Percentiles rank a stretch among this genome's conserved stretches.
Conservation (phyloP, 495 filamentous ascomycete genomes). For the Neurospora africana region DNA sequence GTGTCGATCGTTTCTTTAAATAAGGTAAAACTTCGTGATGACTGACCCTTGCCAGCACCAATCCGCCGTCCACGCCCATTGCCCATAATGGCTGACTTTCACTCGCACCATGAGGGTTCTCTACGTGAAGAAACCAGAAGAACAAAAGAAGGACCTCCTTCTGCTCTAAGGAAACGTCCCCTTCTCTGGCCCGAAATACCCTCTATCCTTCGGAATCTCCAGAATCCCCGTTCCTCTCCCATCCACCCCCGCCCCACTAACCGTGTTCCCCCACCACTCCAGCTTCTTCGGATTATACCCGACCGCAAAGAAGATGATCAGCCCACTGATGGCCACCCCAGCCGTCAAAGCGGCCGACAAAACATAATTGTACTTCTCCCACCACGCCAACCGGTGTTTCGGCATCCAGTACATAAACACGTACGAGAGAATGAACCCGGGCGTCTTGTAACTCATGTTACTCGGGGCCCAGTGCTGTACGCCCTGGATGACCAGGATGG, state of each 20-base stretch:
- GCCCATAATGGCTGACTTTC: neutral
- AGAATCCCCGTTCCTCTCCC: conserved; percentile 17
- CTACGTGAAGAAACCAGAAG: neutral
- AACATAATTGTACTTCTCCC: conserved; percentile 46
- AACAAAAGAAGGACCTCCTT: neutral
- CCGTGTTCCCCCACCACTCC: conserved; percentile 52
- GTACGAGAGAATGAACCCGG: conserved; percentile 20
- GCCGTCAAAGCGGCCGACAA: conserved; percentile 24
- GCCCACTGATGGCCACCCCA: conserved; percentile 25
- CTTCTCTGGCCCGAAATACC: conserved; percentile 29
- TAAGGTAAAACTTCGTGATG: neutral
- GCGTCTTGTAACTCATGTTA: conserved; percentile 23
- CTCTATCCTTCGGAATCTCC: conserved; percentile 18
- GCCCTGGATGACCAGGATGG: conserved; percentile 23
- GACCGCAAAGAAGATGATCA: conserved; percentile 51
- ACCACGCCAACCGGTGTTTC: conserved; percentile 16
- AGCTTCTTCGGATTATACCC: conserved; percentile 40
- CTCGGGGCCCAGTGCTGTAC: conserved; percentile 24
- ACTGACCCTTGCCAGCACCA: neutral
- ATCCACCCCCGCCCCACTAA: conserved; percentile 24
- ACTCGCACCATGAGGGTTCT: neutral
- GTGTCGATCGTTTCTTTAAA: neutral
- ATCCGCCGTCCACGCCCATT: neutral
- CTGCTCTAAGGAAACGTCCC: conserved; percentile 20
- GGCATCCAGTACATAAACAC: conserved; percentile 23